Conservation (phyloP, 768 basidiomycete genomes). For the Podaxis sp. region DNA sequence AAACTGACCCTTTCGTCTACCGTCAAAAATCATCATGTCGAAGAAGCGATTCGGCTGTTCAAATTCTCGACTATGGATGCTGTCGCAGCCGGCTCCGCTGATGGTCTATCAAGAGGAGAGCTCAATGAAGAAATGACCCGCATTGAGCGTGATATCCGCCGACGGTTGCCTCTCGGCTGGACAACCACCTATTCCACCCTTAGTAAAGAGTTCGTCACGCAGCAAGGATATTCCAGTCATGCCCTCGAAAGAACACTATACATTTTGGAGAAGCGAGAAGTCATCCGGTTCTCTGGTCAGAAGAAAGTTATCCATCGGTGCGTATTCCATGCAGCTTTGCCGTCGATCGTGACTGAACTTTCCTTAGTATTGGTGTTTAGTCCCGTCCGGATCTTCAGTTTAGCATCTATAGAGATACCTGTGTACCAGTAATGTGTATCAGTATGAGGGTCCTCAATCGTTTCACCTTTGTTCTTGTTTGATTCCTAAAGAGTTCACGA, state of each 20-base stretch:
- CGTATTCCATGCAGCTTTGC: background rate
- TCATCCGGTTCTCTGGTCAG: slow-evolving; percentile 87
- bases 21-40: slow-evolving; percentile 92
- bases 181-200: slow-evolving; percentile 95
- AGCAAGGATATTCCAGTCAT: slow-evolving; percentile 88
- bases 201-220: slow-evolving; percentile 88
- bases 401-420: background rate
- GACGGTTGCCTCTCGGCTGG: slow-evolving; percentile 91
- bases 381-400: background rate
- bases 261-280: slow-evolving; percentile 92
- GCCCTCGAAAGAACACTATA: slow-evolving; percentile 90
- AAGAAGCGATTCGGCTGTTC: slow-evolving; percentile 97
- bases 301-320: slow-evolving; percentile 24
- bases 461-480: background rate
- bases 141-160: slow-evolving; percentile 84
- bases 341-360: background rate
- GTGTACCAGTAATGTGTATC: slow-evolving; percentile 13
- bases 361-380: slow-evolving; percentile 13
- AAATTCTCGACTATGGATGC: slow-evolving; percentile 99
- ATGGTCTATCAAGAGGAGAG: slow-evolving; percentile 88
- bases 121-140: slow-evolving; percentile 90
- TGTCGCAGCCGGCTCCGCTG: slow-evolving; percentile 89
- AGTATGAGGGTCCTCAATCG: background rate
- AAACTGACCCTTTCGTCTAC: slow-evolving; percentile 88
- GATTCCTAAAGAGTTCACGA: background rate